Percentiles rank a stretch among this genome's conserved stretches.
These are phyloP conservation scores for Cicer judaicum DNA, from an alignment of 306 rosid species.

Conservation along the genomic window DNA sequence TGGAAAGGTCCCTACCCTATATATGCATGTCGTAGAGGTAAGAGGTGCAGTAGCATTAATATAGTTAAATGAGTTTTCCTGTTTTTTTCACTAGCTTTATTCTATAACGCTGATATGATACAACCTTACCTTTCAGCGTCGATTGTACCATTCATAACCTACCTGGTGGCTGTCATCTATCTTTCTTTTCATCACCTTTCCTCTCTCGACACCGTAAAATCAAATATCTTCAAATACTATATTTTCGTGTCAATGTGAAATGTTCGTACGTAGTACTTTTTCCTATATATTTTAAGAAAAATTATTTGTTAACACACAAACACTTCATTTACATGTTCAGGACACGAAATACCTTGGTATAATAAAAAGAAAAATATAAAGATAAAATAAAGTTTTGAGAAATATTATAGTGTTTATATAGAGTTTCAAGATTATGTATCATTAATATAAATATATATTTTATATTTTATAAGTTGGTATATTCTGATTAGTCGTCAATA, in stretches of 20 bases:
- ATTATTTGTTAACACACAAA: no score
- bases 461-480: no score
- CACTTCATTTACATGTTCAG: no score
- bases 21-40: constrained; percentile 40
- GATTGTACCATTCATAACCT: neutral
- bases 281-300: no score
- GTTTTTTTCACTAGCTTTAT: constrained; percentile 25
- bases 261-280: neutral
- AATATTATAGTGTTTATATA: no score
- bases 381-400: no score
- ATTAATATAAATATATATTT: no score
- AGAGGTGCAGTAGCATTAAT: neutral
- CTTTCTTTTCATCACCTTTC: neutral
- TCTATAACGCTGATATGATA: constrained; percentile 15
- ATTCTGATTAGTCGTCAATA: no score
- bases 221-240: neutral
- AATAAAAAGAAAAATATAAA: no score
- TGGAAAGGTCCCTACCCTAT: constrained; percentile 45
- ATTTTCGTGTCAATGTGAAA: neutral
- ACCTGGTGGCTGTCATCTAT: constrained; percentile 2
- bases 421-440: no score
- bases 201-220: neutral
- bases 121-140: neutral
- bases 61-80: neutral
- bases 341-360: accelerated